These are phyloP conservation scores for Sparassis latifolia DNA, from an alignment of 1,284 basidiomycete genomes.

Conservation along the genomic window DNA sequence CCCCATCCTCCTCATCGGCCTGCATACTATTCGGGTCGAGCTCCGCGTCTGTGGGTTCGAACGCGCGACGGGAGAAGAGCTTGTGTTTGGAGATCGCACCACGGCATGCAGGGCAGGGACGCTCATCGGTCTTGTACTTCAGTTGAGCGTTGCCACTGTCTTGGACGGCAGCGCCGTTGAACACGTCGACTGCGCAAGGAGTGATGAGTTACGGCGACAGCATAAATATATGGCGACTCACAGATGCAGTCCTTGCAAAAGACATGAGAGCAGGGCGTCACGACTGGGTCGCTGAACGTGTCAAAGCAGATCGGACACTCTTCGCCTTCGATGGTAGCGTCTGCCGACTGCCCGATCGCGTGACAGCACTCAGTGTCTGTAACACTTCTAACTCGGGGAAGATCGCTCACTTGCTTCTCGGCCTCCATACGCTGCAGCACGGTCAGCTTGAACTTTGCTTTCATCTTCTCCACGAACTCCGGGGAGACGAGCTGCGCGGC, in stretches of 20 bases:
- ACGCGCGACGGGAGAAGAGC: slow-evolving; percentile 41
- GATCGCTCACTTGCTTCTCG: slow-evolving; percentile 42
- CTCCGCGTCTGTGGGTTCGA: slow-evolving; percentile 44
- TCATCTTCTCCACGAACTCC: slow-evolving; percentile 44
- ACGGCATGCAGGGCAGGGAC: slow-evolving; percentile 48
- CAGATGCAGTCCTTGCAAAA: slow-evolving; percentile 48
- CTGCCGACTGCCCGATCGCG: slow-evolving; percentile 42
- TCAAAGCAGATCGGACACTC: slow-evolving; percentile 53
- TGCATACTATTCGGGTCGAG: slow-evolving; percentile 17
- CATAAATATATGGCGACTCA: slow-evolving; percentile 22
- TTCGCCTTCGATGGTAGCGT: slow-evolving; percentile 41
- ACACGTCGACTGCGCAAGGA: slow-evolving; percentile 29
- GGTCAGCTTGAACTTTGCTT: slow-evolving; percentile 36
- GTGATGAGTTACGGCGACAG: too few relatives aligned
- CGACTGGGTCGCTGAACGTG: slow-evolving; percentile 35
- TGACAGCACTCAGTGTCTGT: background rate
- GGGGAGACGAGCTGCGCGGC: slow-evolving; percentile 37
- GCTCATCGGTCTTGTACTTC: slow-evolving; percentile 31
- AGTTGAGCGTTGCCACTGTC: slow-evolving; percentile 23
- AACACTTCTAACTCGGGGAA: too few relatives aligned
- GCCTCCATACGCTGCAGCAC: slow-evolving; percentile 36
- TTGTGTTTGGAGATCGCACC: slow-evolving; percentile 32
- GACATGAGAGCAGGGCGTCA: slow-evolving; percentile 43
- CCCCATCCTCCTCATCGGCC: too few relatives aligned
- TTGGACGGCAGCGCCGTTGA: slow-evolving; percentile 30